Conservation (phyloP, 768 basidiomycete species). For the Panellus pusillus region DNA sequence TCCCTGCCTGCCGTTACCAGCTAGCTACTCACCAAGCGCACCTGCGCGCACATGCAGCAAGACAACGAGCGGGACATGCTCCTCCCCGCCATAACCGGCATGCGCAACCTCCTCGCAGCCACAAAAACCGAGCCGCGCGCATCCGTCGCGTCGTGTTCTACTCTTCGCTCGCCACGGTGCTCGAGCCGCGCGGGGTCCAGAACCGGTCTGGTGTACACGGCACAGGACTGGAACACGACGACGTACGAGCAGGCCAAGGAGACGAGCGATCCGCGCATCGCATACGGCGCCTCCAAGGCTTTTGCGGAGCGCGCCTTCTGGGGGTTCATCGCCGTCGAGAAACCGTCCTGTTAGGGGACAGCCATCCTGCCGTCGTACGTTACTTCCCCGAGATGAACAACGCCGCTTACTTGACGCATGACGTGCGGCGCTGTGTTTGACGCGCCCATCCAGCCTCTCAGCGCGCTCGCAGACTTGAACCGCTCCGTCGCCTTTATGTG, state of each 20-base stretch:
- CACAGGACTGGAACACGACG: constrained; percentile 48
- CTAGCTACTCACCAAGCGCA: background rate
- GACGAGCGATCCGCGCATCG: background rate
- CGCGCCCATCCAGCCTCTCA: constrained; percentile 28
- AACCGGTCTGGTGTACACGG: constrained; percentile 25
- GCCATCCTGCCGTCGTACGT: background rate
- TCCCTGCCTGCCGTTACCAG: too few relatives aligned
- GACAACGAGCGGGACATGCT: constrained; percentile 12
- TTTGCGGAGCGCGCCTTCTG: constrained; percentile 41
- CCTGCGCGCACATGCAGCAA: background rate
- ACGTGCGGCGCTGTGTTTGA: constrained; percentile 19
- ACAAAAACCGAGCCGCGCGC: constrained; percentile 38
- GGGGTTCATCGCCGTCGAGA: constrained; percentile 2
- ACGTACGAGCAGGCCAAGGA: constrained; percentile 3
- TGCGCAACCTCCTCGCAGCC: constrained; percentile 32
- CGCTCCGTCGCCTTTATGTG: constrained; percentile 22
- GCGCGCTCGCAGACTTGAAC: constrained; percentile 27
- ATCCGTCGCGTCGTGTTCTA: constrained; percentile 37
- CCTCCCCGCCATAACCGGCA: constrained; percentile 20
- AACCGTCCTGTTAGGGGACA: background rate
- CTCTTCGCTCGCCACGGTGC: background rate
- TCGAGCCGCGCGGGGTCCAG: background rate
- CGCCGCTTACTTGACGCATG: background rate
- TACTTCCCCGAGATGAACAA: background rate
- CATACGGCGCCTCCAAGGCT: constrained; percentile 47